Evolutionary conservation across 768 basidiomycete species (phyloP), one percentile per base, ranked within the genome.

Genomic region (Mycena belliarum): DNA sequence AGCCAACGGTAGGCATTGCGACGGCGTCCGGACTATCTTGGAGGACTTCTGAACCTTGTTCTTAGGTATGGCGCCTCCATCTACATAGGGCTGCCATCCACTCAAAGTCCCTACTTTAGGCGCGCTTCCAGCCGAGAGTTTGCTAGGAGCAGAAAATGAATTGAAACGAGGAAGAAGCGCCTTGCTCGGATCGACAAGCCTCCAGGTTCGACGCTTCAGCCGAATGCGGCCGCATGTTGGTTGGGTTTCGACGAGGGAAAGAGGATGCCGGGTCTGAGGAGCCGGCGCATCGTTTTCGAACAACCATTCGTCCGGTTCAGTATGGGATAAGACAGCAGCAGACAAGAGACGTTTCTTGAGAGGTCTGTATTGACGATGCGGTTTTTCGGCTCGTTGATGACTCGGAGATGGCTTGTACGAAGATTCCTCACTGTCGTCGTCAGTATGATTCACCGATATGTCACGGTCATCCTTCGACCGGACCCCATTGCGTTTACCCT

Each of bases 171-270:
- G 24, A 23, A 46, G 41, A 23, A 49, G 26, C 7, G 44, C 38
- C 37, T 63, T 63, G 16, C 51, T 48, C 1, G 62, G 62, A 45
- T 63, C 62, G n/a, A 49, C 54, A 11, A 63, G 55, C 56, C 41
- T 60, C 52, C 52, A 49, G 37, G 47, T 51, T 41, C 57, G 49
- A 11, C 45, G 57, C 21, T 59, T 59, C 15, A 23, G 26, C 11
- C 29, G 37, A 21, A 50, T 18, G 24, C n/a, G 16, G 10, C 25
- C 15, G n/a, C n/a, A 28, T 26, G 48, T 26, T 20, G 41, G 41
- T 9, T 11, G 28, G 11, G 18, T 38, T 26, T 47, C 49, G 44
- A 55, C 44, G 25, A 60, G 32, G 7, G 50, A 8, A 32, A 55
- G 62, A 12, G 51, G 50, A 24, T 46, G 49, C 25, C 49, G 59